A percentile compares a stretch with the other conserved stretches of the same genome.
Evolutionary conservation across 768 basidiomycete species (phyloP).

Genomic region (Hygrophorus pudorinus): DNA sequence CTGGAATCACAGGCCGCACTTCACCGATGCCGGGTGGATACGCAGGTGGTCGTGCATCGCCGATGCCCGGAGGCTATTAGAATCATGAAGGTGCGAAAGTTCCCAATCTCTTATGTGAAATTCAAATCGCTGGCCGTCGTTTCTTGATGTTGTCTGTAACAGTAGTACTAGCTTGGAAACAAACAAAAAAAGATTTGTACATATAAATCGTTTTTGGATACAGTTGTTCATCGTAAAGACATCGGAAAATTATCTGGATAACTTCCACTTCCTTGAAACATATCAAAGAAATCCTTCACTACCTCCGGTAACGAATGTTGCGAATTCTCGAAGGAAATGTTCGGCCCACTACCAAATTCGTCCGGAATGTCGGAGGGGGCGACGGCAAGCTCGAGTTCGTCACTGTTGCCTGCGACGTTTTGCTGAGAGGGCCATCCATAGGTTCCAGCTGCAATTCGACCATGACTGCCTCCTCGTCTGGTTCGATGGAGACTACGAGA

Average conservation of each 20-base stretch:
- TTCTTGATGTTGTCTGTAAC: too few relatives aligned
- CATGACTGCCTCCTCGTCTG: neutral
- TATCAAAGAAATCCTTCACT: slow-evolving; percentile 31
- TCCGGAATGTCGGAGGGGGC: neutral
- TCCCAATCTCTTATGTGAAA: neutral
- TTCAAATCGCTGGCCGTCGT: neutral
- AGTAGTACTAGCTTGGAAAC: too few relatives aligned
- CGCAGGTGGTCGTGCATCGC: neutral
- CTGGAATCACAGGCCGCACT: neutral
- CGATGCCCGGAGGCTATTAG: slow-evolving; percentile 15
- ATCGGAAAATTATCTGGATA: slow-evolving; percentile 33
- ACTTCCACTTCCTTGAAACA: slow-evolving; percentile 32
- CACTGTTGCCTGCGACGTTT: too few relatives aligned
- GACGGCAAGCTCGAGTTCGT: neutral
- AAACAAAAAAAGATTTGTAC: too few relatives aligned
- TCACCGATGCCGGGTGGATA: neutral
- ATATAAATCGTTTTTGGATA: neutral
- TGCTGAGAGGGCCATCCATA: too few relatives aligned
- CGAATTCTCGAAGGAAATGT: neutral
- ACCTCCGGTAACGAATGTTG: neutral
- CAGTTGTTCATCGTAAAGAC: slow-evolving; percentile 19
- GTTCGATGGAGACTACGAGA: neutral
- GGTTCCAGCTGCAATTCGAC: too few relatives aligned
- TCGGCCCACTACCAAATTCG: neutral
- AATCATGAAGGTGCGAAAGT: neutral